phyloP scores from a whole-genome alignment of 2,329 filamentous ascomycete species.

The Cladosporium phlei region DNA sequence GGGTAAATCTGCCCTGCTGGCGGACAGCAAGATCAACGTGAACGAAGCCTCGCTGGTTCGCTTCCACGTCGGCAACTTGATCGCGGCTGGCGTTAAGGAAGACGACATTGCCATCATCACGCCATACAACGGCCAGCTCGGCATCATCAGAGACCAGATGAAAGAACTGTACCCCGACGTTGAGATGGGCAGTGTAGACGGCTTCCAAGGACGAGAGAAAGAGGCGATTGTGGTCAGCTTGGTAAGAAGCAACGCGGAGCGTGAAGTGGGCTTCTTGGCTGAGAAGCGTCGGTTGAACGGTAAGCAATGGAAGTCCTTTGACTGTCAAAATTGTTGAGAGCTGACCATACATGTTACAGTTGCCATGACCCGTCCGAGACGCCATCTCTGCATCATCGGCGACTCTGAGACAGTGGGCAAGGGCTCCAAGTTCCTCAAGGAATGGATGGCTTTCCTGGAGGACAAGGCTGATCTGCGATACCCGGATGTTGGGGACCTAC shows the following conservation, averaged over 20 bases:
- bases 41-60: slow-evolving; percentile 80
- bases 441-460: slow-evolving; percentile 88
- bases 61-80: slow-evolving; percentile 68
- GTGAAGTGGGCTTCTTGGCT: slow-evolving; percentile 86
- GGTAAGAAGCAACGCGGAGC: slow-evolving; percentile 82
- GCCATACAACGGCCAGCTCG: slow-evolving; percentile 91
- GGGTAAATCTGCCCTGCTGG: slow-evolving; percentile 51
- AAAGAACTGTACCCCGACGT: slow-evolving; percentile 78
- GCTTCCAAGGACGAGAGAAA: slow-evolving; percentile 95
- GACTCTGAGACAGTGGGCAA: slow-evolving; percentile 92
- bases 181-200: slow-evolving; percentile 94
- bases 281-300: slow-evolving; percentile 91
- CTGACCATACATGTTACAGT: slow-evolving; percentile 49
- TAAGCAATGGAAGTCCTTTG: slow-evolving; percentile 42
- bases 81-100: slow-evolving; percentile 72
- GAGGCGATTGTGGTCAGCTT: slow-evolving; percentile 89
- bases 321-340: background rate
- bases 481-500: slow-evolving; percentile 56
- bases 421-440: slow-evolving; percentile 77
- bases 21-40: slow-evolving; percentile 85
- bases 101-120: slow-evolving; percentile 91
- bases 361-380: slow-evolving; percentile 91
- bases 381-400: slow-evolving; percentile 84
- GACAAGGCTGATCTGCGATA: slow-evolving; percentile 87
- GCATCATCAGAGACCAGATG: slow-evolving; percentile 67